Evolutionary conservation across 169 alveolate genomes (phyloP).

Genomic region (Ichthyophthirius multifiliis): DNA sequence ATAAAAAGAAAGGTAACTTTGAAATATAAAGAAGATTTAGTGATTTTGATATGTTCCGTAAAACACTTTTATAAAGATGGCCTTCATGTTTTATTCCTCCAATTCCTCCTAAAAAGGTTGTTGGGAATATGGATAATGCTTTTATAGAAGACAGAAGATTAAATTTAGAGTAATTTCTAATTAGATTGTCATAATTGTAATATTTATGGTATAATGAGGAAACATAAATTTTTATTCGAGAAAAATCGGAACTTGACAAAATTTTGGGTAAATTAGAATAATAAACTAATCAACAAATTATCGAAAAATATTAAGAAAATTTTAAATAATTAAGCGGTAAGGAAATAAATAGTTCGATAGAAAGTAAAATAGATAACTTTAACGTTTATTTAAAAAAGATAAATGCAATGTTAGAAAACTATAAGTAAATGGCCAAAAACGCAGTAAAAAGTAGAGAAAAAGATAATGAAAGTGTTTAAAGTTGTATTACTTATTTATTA

Average conservation of each 20-base stretch:
- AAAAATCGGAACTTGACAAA: constrained; percentile 21
- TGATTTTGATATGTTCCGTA: constrained; percentile 51
- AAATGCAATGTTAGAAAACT: not conserved
- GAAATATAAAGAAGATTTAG: constrained; percentile 59
- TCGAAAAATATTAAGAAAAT: constrained; percentile 7
- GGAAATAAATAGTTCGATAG: constrained; percentile 24
- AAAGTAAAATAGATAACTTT: constrained; percentile 21
- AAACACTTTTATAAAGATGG: constrained; percentile 43
- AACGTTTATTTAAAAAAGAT: constrained; percentile 3
- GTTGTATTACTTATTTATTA: not conserved
- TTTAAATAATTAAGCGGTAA: constrained; percentile 25
- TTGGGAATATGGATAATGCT: constrained; percentile 54
- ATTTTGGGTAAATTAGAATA: constrained; percentile 28
- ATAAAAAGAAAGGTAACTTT: constrained; percentile 41
- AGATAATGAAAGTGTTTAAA: not conserved
- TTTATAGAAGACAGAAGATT: constrained; percentile 58
- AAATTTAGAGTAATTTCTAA: constrained; percentile 49
- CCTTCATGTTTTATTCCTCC: constrained; percentile 71
- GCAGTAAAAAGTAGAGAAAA: constrained; percentile 18
- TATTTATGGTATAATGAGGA: constrained; percentile 60
- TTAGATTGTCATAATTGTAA: constrained; percentile 27
- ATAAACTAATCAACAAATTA: constrained; percentile 5
- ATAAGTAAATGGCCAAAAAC: not conserved
- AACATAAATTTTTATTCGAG: constrained; percentile 44
- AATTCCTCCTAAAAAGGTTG: constrained; percentile 66